Base-by-base conservation (phyloP, 148 eudicot genomes). In the Camellia sinensis region DNA sequence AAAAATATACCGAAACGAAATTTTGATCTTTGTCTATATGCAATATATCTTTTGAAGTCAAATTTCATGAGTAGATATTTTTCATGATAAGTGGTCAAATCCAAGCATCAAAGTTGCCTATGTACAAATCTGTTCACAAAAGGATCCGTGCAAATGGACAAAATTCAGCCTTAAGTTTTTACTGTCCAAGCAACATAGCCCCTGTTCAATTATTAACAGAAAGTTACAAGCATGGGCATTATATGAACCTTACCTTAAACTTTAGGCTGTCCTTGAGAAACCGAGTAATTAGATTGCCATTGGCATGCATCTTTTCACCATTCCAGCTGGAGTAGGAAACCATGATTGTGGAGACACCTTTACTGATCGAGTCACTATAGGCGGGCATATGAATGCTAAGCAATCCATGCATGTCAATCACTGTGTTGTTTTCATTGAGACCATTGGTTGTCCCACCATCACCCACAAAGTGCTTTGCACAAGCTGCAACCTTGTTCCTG, bases 271-370 rank as follows among this genome's bases (percentile, higher is more conserved):
- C 87, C 90, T 94, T 94, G 59, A 94, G 90, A 84, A 81, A 92
- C 78, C 90, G 90, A 43, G 91, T 90, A 73, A 94, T 50, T 78
- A 94, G 61, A 18, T 91, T 82, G 68, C 63, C 90, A 81, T 92
- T 85, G 10, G 95, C 97, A 82, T 94, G 97, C 98, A 94, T 92
- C 89, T 92, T 92, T 79, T 72, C 79, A 48, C 94, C 91, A 70
- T 94, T 94, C 97, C 93, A 94, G 86, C 97, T 94, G 75, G 98
- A 91, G 82, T 92, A 94, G 44, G 97, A 94, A 88, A 90, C 88
- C 98, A 94, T 94, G 63, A 94, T 85, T 13, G 95, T 94, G 1
- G 98, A 83, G 21, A 92, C 92, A 66, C 98, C 98, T 83, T 94
- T 94, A 46, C 41, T 85, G 62, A 94, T 88, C 0, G 98, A 87